phyloP scores from a whole-genome alignment of 495 filamentous ascomycete species.

The Bacidia gigantensis region DNA sequence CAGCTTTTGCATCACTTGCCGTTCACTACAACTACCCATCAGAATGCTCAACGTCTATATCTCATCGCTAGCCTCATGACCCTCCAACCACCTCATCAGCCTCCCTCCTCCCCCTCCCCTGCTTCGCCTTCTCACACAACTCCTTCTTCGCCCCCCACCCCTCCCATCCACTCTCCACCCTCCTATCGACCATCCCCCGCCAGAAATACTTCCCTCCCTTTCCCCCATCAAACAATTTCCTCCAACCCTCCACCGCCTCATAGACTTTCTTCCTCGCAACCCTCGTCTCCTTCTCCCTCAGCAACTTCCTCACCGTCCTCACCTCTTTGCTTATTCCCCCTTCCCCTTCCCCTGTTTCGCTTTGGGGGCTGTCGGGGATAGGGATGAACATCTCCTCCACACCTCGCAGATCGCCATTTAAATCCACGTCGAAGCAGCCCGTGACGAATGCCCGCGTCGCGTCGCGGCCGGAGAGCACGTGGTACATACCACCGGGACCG shows the following conservation, averaged over 20 bases:
- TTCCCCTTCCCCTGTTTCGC: constrained; percentile 41
- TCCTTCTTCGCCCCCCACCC: constrained; percentile 27
- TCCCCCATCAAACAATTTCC: constrained; percentile 50
- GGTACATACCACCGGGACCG: constrained; percentile 80
- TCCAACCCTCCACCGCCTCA: constrained; percentile 33
- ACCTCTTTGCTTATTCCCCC: constrained; percentile 30
- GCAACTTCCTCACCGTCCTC: constrained; percentile 34
- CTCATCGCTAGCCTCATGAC: not conserved
- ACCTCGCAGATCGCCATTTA: constrained; percentile 67
- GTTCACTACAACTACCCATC: not conserved
- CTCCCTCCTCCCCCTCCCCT: constrained; percentile 15
- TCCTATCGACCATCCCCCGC: constrained; percentile 47
- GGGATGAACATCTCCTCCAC: constrained; percentile 85
- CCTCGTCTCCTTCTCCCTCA: constrained; percentile 32
- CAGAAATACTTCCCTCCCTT: constrained; percentile 60
- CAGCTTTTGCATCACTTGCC: not conserved
- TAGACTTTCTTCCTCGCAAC: constrained; percentile 30
- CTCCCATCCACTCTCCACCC: constrained; percentile 20
- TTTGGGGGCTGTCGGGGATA: too few species aligned
- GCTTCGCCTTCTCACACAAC: constrained; percentile 20
- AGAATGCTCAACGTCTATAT: not conserved
- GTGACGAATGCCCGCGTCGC: constrained; percentile 88
- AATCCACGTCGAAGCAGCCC: constrained; percentile 74
- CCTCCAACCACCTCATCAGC: constrained; percentile 12
- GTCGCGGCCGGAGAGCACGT: constrained; percentile 76